A percentile compares a stretch with the other conserved stretches of the same genome.
Evolutionary conservation across 352 stramenopile species (phyloP).

Genomic region (Globisporangium cystogenes): DNA sequence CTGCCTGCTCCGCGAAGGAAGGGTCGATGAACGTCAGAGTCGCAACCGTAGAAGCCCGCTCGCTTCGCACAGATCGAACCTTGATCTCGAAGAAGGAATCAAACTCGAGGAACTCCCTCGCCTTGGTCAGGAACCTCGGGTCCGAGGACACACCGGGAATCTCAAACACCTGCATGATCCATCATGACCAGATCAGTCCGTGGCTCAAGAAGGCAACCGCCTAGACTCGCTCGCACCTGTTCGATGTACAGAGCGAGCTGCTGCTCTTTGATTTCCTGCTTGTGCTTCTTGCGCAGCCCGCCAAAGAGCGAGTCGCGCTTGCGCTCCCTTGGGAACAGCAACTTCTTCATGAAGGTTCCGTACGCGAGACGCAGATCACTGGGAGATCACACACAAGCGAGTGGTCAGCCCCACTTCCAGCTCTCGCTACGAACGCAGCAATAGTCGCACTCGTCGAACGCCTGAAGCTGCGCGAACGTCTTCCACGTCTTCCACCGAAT

Average conservation of each 20-base stretch:
- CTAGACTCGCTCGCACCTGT: conserved; percentile 20
- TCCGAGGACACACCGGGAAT: conserved; percentile 41
- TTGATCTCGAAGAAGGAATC: conserved; percentile 65
- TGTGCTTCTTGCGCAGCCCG: conserved; percentile 57
- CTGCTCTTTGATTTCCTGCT: conserved; percentile 64
- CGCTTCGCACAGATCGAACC: conserved; percentile 15
- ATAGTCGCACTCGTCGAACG: conserved; percentile 58
- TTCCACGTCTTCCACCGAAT: conserved; percentile 81
- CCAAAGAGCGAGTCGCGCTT: conserved; percentile 72
- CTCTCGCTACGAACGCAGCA: neutral
- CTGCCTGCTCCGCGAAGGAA: neutral
- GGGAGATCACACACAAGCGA: neutral
- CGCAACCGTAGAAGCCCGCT: neutral
- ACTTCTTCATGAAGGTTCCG: conserved; percentile 43
- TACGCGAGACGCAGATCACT: conserved; percentile 57
- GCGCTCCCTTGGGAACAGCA: conserved; percentile 57
- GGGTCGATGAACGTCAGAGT: neutral
- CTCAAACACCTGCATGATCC: conserved; percentile 39
- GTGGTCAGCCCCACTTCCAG: neutral
- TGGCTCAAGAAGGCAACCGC: conserved; percentile 1
- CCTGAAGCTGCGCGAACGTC: conserved; percentile 53
- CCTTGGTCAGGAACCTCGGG: conserved; percentile 26
- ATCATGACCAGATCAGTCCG: neutral
- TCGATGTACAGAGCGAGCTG: conserved; percentile 71
- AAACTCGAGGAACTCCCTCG: conserved; percentile 59